phyloP scores from a whole-genome alignment of 495 filamentous ascomycete species.

The Xylona heveae region DNA sequence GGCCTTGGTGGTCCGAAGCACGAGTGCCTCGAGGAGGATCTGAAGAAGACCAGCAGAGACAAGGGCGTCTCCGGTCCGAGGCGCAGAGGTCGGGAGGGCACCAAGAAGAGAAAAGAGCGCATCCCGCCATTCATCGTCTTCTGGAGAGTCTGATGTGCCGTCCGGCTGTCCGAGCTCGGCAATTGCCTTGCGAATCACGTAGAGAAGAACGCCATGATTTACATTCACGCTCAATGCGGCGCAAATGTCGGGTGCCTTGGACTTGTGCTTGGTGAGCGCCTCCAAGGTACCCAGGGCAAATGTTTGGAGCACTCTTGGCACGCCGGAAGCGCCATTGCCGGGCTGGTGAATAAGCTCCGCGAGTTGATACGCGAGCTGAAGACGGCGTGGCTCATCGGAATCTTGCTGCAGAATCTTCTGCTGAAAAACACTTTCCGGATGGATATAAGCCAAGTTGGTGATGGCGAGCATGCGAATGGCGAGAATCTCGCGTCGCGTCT shows the following conservation, averaged over 20 bases:
- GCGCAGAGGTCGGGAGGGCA: conserved; percentile 46
- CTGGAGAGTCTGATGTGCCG: conserved; percentile 27
- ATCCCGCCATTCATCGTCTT: conserved; percentile 73
- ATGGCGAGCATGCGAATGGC: conserved; percentile 68
- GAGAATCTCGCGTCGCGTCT: conserved; percentile 53
- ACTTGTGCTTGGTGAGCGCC: conserved; percentile 55
- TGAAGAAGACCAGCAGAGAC: conserved; percentile 74
- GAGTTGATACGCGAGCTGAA: conserved; percentile 81
- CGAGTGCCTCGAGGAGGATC: conserved; percentile 75
- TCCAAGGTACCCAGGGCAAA: conserved; percentile 63
- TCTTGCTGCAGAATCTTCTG: conserved; percentile 75
- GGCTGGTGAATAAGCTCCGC: conserved; percentile 69
- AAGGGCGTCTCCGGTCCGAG: conserved; percentile 49
- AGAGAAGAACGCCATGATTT: conserved; percentile 90
- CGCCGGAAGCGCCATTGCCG: conserved; percentile 36
- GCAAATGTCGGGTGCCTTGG: conserved; percentile 58
- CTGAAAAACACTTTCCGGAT: conserved; percentile 55
- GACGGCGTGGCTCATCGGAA: conserved; percentile 69
- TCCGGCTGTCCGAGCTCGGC: conserved; percentile 46
- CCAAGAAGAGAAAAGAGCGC: conserved; percentile 63
- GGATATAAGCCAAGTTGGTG: conserved; percentile 80
- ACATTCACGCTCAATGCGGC: conserved; percentile 79
- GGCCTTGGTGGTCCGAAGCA: conserved; percentile 60
- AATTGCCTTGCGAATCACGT: conserved; percentile 74
- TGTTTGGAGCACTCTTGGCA: conserved; percentile 62